Conservation (phyloP, 2,329 filamentous ascomycete genomes). For the Fusarium aywerte region DNA sequence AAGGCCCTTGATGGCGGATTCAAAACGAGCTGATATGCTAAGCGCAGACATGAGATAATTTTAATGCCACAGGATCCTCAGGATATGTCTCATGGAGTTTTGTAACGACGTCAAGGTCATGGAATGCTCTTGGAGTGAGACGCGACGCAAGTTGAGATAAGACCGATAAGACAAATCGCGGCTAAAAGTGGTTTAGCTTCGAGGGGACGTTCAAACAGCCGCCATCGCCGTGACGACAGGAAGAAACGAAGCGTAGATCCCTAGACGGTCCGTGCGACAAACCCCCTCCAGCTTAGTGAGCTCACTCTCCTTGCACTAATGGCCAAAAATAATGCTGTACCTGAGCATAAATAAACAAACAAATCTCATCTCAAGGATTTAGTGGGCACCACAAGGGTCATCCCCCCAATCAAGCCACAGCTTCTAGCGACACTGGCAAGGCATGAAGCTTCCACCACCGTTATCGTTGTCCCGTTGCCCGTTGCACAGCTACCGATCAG, state of each 20-base stretch:
- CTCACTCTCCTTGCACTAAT: constrained; percentile 38
- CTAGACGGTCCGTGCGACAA: constrained; percentile 39
- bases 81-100: not conserved
- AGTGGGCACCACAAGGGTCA: constrained; percentile 24
- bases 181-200: constrained; percentile 7
- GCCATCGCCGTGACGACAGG: constrained; percentile 52
- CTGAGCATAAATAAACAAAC: constrained; percentile 52
- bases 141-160: constrained; percentile 30
- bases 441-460: constrained; percentile 37
- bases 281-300: constrained; percentile 34
- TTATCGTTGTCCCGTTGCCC: constrained; percentile 43
- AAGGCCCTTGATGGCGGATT: not conserved
- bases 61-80: not conserved
- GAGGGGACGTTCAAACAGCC: constrained; percentile 23
- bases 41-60: not conserved
- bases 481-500: constrained; percentile 45
- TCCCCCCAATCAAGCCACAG: constrained; percentile 38
- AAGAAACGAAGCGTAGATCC: constrained; percentile 26
- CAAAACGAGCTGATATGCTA: not conserved
- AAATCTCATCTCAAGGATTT: constrained; percentile 43
- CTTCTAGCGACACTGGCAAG: constrained; percentile 20
- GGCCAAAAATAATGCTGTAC: constrained; percentile 42
- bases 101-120: constrained; percentile 23
- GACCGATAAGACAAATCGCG: constrained; percentile 8
- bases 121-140: constrained; percentile 36